These are phyloP conservation scores for Xylariaceae sp. DNA, from an alignment of 2,329 filamentous ascomycete genomes.

Conservation along the genomic window DNA sequence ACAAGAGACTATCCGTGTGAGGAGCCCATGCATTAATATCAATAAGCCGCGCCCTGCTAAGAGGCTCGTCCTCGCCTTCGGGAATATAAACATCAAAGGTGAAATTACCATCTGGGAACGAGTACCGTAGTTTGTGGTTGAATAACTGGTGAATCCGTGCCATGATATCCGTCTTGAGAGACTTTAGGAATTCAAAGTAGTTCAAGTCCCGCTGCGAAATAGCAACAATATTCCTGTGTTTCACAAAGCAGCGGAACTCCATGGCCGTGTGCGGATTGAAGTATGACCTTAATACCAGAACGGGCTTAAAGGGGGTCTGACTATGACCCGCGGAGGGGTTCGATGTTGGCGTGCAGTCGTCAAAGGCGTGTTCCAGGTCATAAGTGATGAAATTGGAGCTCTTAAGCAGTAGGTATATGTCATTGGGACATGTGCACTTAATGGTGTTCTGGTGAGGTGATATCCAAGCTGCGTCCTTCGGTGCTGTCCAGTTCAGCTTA, in stretches of 20 bases:
- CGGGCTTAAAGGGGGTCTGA: conserved; percentile 57
- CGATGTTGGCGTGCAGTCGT: conserved; percentile 55
- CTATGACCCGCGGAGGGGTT: conserved; percentile 32
- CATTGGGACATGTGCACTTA: conserved; percentile 82
- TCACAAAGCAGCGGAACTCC: conserved; percentile 95
- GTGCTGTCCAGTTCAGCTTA: conserved; percentile 96
- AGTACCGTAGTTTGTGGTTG: conserved; percentile 64
- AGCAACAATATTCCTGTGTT: conserved; percentile 72
- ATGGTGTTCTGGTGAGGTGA: conserved; percentile 78
- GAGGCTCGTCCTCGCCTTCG: conserved; percentile 50
- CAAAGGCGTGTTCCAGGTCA: conserved; percentile 89
- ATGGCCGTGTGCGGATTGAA: conserved; percentile 85
- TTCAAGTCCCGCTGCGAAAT: conserved; percentile 89
- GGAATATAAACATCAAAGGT: conserved; percentile 92
- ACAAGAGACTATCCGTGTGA: conserved; percentile 82
- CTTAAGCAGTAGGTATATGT: conserved; percentile 91
- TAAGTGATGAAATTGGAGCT: conserved; percentile 92
- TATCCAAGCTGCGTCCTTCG: conserved; percentile 95
- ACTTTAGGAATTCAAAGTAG: conserved; percentile 75
- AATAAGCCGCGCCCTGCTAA: conserved; percentile 77
- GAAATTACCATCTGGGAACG: conserved; percentile 80
- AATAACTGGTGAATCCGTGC: conserved; percentile 75
- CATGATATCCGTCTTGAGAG: conserved; percentile 61
- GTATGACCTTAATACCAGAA: conserved; percentile 82
- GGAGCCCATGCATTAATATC: conserved; percentile 95